These are phyloP conservation scores for Daedalea quercina DNA, from an alignment of 768 basidiomycete species.

Conservation along the genomic window DNA sequence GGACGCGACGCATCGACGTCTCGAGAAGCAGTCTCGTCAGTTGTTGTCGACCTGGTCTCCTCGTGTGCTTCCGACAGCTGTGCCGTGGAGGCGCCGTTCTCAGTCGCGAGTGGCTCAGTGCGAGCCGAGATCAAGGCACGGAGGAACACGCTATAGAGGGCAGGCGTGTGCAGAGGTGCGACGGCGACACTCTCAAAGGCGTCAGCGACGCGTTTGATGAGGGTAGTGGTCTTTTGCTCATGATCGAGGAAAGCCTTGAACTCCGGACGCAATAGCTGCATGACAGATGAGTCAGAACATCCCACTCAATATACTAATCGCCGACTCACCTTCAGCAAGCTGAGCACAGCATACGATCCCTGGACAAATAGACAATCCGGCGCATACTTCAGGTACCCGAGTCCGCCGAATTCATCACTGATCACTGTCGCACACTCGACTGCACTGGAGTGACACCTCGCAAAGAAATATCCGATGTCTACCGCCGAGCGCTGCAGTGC, in stretches of 20 bases:
- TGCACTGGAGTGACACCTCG: constrained; percentile 68
- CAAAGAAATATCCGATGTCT: constrained; percentile 81
- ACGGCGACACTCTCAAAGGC: constrained; percentile 72
- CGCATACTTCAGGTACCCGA: constrained; percentile 73
- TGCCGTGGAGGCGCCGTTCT: constrained; percentile 4
- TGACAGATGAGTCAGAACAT: neutral
- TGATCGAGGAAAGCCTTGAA: constrained; percentile 72
- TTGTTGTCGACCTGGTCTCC: constrained; percentile 1
- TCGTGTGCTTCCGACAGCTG: neutral
- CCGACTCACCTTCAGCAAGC: constrained; percentile 72
- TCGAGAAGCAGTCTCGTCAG: constrained; percentile 8
- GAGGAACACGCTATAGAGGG: constrained; percentile 80
- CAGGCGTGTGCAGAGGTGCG: constrained; percentile 80
- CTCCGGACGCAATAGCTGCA: constrained; percentile 77
- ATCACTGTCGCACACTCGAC: constrained; percentile 65
- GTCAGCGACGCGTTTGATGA: constrained; percentile 78
- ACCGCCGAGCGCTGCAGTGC: constrained; percentile 74
- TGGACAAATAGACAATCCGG: constrained; percentile 91
- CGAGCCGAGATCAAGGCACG: constrained; percentile 65
- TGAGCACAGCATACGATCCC: constrained; percentile 88
- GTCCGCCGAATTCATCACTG: constrained; percentile 72
- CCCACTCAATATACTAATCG: neutral
- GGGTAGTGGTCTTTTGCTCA: constrained; percentile 60
- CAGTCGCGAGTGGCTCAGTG: constrained; percentile 18
- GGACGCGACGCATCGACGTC: constrained; percentile 1